phyloP scores from a whole-genome alignment of 352 stramenopile species.

The Pythium aristosporum region DNA sequence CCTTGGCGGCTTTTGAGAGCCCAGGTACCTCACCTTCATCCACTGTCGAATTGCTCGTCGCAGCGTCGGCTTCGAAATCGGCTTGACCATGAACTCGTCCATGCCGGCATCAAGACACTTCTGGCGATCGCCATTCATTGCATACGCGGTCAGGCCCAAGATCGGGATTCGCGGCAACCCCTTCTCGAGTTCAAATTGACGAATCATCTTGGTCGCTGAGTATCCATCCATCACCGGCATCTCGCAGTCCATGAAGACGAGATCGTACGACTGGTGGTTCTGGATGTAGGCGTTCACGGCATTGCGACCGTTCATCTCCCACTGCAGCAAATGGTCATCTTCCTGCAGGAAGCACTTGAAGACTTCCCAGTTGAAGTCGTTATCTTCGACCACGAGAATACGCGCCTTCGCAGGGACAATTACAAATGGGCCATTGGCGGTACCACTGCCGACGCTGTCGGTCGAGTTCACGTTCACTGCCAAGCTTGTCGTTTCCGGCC shows the following conservation, averaged over 20 bases:
- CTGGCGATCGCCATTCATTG: slow-evolving; percentile 80
- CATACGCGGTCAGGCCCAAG: slow-evolving; percentile 83
- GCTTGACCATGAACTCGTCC: slow-evolving; percentile 88
- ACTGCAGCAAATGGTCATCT: slow-evolving; percentile 82
- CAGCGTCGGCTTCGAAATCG: slow-evolving; percentile 67
- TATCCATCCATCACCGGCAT: slow-evolving; percentile 90
- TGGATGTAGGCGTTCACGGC: slow-evolving; percentile 72
- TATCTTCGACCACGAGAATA: slow-evolving; percentile 87
- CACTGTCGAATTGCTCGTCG: slow-evolving; percentile 72
- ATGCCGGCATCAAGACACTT: slow-evolving; percentile 84
- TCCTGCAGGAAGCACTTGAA: slow-evolving; percentile 85
- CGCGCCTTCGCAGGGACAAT: slow-evolving; percentile 61
- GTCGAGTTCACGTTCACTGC: slow-evolving; percentile 38
- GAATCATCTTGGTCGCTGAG: slow-evolving; percentile 67
- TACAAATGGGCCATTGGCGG: slow-evolving; percentile 26
- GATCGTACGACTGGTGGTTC: slow-evolving; percentile 72
- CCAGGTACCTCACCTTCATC: slow-evolving; percentile 73
- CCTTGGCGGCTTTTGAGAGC: slow-evolving; percentile 32
- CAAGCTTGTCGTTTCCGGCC: slow-evolving; percentile 17
- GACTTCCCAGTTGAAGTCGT: slow-evolving; percentile 91
- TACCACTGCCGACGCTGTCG: slow-evolving; percentile 39
- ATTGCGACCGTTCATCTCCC: slow-evolving; percentile 75
- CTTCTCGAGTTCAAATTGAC: slow-evolving; percentile 64
- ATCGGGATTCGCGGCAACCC: slow-evolving; percentile 74
- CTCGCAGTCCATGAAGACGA: slow-evolving; percentile 86